Evolutionary conservation across 306 rosid species (phyloP).

Genomic region (Canavalia gladiata): DNA sequence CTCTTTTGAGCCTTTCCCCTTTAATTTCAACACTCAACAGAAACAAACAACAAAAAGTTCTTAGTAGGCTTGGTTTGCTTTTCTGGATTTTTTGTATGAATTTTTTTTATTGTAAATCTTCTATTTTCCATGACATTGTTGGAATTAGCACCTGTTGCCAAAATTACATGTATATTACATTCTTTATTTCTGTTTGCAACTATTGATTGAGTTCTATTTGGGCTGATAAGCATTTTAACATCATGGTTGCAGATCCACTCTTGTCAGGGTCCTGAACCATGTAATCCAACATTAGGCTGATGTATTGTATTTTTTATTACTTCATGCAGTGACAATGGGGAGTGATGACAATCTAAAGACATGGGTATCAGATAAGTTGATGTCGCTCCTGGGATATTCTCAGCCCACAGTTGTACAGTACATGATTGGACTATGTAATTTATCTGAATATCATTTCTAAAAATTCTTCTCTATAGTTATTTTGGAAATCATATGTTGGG

Average conservation of each 20-base stretch:
- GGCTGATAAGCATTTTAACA: neutral
- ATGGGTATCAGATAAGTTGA: slow-evolving; percentile 86
- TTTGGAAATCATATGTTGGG: slow-evolving; percentile 24
- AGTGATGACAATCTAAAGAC: slow-evolving; percentile 68
- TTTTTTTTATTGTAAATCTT: neutral
- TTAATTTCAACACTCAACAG: neutral
- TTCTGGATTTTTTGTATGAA: neutral
- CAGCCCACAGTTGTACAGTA: slow-evolving; percentile 76
- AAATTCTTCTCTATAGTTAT: slow-evolving; percentile 35
- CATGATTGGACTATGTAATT: slow-evolving; percentile 79
- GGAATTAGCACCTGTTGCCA: slow-evolving; percentile 19
- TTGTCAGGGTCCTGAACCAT: neutral
- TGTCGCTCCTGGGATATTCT: slow-evolving; percentile 82
- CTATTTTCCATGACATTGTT: neutral
- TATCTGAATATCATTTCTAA: slow-evolving; percentile 35
- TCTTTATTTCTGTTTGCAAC: slow-evolving; percentile 20
- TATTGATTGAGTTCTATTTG: slow-evolving; percentile 27
- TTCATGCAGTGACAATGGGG: slow-evolving; percentile 64
- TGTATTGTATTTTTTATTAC: slow-evolving; percentile 20
- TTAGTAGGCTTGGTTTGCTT: neutral
- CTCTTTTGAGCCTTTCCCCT: neutral
- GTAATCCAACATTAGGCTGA: slow-evolving; percentile 23
- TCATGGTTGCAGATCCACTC: neutral
- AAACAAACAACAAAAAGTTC: neutral
- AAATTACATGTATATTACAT: neutral